A percentile compares a stretch with the other conserved stretches of the same genome.
Conservation (phyloP, 1,284 basidiomycete genomes). For the Peniophora sp. region DNA sequence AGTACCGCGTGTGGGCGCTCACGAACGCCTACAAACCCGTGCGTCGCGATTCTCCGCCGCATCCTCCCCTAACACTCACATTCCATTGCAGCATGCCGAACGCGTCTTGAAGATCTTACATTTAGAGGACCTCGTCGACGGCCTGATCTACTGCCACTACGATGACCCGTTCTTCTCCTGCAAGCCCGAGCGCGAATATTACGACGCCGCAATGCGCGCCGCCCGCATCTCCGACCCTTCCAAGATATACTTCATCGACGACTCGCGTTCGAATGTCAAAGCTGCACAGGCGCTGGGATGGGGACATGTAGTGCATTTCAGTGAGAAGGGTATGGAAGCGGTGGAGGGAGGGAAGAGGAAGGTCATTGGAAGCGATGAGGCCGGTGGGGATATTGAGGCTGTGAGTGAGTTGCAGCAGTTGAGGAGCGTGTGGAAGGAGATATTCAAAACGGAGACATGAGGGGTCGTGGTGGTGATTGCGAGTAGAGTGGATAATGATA, state of each 20-base stretch:
- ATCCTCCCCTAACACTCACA: background rate
- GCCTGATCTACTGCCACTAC: constrained; percentile 80
- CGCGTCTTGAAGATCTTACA: constrained; percentile 73
- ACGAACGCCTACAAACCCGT: constrained; percentile 79
- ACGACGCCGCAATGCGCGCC: constrained; percentile 54
- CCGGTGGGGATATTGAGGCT: constrained; percentile 32
- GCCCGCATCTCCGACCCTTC: constrained; percentile 54
- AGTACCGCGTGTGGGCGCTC: constrained; percentile 73
- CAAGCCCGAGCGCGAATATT: constrained; percentile 76
- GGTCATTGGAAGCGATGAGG: constrained; percentile 37
- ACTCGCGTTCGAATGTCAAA: constrained; percentile 59
- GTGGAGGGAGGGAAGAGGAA: constrained; percentile 55
- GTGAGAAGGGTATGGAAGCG: constrained; percentile 53
- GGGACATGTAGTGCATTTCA: constrained; percentile 68
- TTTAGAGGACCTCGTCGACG: constrained; percentile 72
- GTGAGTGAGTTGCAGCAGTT: constrained; percentile 55
- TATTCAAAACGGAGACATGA: constrained; percentile 38
- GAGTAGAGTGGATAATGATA: background rate
- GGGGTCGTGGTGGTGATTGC: background rate
- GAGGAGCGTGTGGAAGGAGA: constrained; percentile 60
- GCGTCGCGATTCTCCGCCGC: constrained; percentile 15
- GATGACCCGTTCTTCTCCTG: constrained; percentile 61
- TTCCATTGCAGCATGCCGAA: constrained; percentile 59
- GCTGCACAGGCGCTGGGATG: constrained; percentile 60
- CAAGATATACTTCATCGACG: constrained; percentile 71